Evolutionary conservation across 768 basidiomycete species (phyloP).

Genomic region (Tricholoma flavovirens): DNA sequence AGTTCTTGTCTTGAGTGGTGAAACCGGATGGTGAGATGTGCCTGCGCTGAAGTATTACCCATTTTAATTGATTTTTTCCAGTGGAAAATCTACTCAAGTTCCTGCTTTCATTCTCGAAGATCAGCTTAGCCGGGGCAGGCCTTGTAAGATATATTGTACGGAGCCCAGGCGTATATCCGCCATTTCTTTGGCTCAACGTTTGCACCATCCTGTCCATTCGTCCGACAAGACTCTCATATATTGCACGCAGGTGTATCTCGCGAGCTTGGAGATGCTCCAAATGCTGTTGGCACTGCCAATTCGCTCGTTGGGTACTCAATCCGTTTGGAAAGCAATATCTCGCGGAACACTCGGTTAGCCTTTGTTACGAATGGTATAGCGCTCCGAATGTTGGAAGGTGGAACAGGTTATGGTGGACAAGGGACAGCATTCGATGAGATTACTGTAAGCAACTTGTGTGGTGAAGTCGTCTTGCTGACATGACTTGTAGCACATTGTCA

Average conservation of each 20-base stretch:
- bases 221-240: constrained; percentile 2
- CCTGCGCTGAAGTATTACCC: not conserved
- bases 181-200: constrained; percentile 87
- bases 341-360: constrained; percentile 68
- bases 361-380: constrained; percentile 96
- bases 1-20: constrained; percentile 72
- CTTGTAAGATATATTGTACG: constrained; percentile 91
- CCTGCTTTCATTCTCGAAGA: constrained; percentile 93
- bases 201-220: constrained; percentile 7
- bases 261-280: constrained; percentile 83
- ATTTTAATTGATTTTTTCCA: constrained; percentile 23
- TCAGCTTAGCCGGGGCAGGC: constrained; percentile 69
- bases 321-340: constrained; percentile 82
- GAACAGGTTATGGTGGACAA: constrained; percentile 59
- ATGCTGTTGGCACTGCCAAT: constrained; percentile 64
- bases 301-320: constrained; percentile 95
- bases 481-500: constrained; percentile 75
- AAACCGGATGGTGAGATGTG: constrained; percentile 35
- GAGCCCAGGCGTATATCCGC: constrained; percentile 96
- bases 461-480: not conserved
- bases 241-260: constrained; percentile 58
- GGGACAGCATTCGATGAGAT: constrained; percentile 90
- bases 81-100: constrained; percentile 96
- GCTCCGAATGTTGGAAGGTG: constrained; percentile 91
- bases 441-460: constrained; percentile 51